Evolutionary conservation across 2,329 filamentous ascomycete genomes (phyloP).

Genomic region (Paraphoma sp.): DNA sequence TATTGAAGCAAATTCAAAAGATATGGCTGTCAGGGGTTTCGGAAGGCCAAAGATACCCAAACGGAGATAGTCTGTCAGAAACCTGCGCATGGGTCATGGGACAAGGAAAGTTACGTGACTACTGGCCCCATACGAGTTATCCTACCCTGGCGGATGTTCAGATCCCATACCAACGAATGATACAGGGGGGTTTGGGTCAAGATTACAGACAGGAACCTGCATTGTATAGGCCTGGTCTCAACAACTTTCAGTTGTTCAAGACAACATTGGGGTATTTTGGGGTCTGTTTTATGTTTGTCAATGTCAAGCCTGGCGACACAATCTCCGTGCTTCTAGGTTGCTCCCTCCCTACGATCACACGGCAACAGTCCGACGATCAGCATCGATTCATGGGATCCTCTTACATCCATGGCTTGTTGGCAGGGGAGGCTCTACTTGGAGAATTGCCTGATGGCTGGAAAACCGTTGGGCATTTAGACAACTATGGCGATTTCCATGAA

Average conservation of each 20-base stretch:
- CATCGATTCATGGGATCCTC: conserved; percentile 1
- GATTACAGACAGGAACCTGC: too few relatives aligned
- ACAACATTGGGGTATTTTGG: conserved; percentile 1
- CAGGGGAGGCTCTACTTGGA: conserved; percentile 4
- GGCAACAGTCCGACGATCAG: background rate
- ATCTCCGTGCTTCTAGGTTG: conserved; percentile 1
- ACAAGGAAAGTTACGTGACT: background rate
- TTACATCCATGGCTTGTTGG: conserved; percentile 7
- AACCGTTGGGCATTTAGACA: background rate
- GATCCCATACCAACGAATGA: background rate
- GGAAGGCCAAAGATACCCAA: too few relatives aligned
- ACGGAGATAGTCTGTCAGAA: background rate
- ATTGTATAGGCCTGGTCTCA: too few relatives aligned
- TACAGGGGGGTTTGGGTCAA: too few relatives aligned
- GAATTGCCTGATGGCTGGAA: background rate
- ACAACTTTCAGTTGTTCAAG: background rate
- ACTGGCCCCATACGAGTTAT: too few relatives aligned
- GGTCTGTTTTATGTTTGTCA: background rate
- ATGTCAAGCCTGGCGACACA: background rate
- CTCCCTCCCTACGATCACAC: background rate
- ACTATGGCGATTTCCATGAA: background rate
- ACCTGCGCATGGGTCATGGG: background rate
- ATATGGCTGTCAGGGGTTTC: too few relatives aligned
- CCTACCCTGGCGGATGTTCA: background rate
- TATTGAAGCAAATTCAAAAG: too few relatives aligned